These are phyloP conservation scores for Phaeophleospora eucalypticola DNA, from an alignment of 2,329 filamentous ascomycete species.

Conservation along the genomic window DNA sequence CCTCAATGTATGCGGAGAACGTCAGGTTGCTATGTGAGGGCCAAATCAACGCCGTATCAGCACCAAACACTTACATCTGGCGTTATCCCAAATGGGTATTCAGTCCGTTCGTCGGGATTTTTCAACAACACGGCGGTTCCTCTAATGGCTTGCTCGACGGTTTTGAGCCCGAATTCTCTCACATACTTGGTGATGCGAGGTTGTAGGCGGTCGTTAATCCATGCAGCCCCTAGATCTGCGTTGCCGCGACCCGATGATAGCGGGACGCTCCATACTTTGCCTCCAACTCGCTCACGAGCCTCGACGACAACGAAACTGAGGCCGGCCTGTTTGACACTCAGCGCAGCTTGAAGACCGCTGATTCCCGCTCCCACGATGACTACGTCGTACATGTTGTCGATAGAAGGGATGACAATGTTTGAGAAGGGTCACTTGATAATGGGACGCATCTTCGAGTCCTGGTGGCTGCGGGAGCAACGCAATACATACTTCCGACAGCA, in stretches of 20 bases:
- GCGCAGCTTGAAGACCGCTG: constrained; percentile 30
- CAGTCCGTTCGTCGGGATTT: constrained; percentile 34
- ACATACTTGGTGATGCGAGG: constrained; percentile 42
- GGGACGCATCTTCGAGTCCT: too few species aligned
- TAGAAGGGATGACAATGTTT: too few species aligned
- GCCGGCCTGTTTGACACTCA: constrained; percentile 27
- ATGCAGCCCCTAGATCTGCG: constrained; percentile 55
- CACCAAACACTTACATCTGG: too few species aligned
- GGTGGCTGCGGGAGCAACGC: too few species aligned
- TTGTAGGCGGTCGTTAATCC: constrained; percentile 58
- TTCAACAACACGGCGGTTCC: constrained; percentile 40
- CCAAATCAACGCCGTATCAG: too few species aligned
- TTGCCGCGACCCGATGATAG: too few species aligned
- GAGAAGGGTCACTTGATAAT: too few species aligned
- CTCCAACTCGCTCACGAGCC: constrained; percentile 34
- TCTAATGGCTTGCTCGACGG: constrained; percentile 47
- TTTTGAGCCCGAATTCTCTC: constrained; percentile 39
- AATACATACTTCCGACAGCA: too few species aligned
- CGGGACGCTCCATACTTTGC: constrained; percentile 50
- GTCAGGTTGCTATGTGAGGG: too few species aligned
- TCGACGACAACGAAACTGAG: constrained; percentile 30
- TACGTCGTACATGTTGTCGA: too few species aligned
- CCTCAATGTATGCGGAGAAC: too few species aligned
- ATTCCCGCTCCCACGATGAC: constrained; percentile 34
- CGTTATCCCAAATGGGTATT: too few species aligned